Evolutionary conservation across 192 early-diverging fungal species (phyloP).

Genomic region (Obelidium mucronatum): DNA sequence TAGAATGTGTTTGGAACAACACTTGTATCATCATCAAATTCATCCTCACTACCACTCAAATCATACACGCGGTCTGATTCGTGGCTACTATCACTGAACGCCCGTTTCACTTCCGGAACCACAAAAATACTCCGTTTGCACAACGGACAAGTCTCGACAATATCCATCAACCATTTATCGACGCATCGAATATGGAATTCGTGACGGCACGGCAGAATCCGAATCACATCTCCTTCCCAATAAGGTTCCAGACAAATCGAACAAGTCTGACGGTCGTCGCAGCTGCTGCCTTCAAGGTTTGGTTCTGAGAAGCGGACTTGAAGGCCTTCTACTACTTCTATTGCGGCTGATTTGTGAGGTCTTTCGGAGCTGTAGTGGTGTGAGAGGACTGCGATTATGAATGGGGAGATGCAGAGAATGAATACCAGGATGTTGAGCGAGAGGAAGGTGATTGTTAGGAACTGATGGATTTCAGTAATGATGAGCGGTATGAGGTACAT

Average conservation of each 20-base stretch:
- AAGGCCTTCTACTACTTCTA: background rate
- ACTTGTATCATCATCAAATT: too few relatives aligned
- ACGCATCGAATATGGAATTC: conserved; percentile 82
- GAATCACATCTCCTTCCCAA: conserved; percentile 72
- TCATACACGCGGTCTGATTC: too few relatives aligned
- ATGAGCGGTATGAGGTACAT: background rate
- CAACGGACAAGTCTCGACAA: conserved; percentile 23
- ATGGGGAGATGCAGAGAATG: background rate
- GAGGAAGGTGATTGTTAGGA: background rate
- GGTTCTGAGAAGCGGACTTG: background rate
- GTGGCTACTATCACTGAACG: too few relatives aligned
- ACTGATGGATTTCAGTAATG: background rate
- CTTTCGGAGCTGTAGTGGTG: background rate
- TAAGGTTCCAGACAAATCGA: conserved; percentile 86
- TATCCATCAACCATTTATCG: conserved; percentile 53
- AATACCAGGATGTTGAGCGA: background rate
- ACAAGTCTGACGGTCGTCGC: too few relatives aligned
- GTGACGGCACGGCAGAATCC: conserved; percentile 80
- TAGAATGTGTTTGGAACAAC: too few relatives aligned
- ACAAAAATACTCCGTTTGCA: conserved; percentile 8
- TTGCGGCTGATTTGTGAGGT: background rate
- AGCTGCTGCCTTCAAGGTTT: too few relatives aligned
- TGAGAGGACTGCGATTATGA: background rate
- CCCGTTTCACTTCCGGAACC: too few relatives aligned
- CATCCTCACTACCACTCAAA: too few relatives aligned